Conservation (phyloP, 2,329 filamentous ascomycete species). For the Aspergillus sp. region DNA sequence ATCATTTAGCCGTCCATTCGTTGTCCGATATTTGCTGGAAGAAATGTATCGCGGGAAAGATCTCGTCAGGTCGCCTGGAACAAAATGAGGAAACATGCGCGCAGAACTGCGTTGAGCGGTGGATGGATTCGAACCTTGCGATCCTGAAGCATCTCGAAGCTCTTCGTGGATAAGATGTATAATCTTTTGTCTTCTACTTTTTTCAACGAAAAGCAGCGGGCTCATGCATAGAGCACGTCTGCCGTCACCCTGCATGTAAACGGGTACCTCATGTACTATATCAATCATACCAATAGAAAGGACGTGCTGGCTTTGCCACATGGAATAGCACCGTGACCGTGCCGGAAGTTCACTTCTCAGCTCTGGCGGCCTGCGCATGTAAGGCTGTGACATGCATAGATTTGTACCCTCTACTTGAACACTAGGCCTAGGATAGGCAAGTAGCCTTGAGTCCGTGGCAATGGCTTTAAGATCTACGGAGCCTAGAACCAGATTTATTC, state of each 20-base stretch:
- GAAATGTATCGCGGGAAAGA: conserved; percentile 79
- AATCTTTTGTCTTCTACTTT: not conserved
- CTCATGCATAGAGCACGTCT: not conserved
- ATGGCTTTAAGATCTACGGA: conserved; percentile 10
- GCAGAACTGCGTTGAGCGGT: conserved; percentile 89
- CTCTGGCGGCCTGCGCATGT: no score
- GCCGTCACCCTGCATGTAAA: not conserved
- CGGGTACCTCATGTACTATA: not conserved
- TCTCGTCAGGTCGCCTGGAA: conserved; percentile 73
- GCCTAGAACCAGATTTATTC: conserved; percentile 17
- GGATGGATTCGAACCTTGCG: conserved; percentile 82
- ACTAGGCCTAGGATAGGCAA: not conserved
- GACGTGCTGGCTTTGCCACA: not conserved
- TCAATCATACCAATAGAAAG: not conserved
- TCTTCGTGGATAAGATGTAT: conserved; percentile 47
- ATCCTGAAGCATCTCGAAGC: conserved; percentile 83
- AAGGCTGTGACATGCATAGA: no score
- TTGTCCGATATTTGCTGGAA: conserved; percentile 85
- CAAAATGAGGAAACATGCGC: conserved; percentile 78
- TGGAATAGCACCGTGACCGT: no score
- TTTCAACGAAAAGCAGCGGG: not conserved
- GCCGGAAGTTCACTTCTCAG: no score
- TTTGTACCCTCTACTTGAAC: not conserved
- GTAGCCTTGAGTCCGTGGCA: not conserved
- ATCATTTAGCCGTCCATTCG: conserved; percentile 60